These are phyloP conservation scores for Pugionium cornutum DNA, from an alignment of 345 rosid genomes.

Conservation along the genomic window DNA sequence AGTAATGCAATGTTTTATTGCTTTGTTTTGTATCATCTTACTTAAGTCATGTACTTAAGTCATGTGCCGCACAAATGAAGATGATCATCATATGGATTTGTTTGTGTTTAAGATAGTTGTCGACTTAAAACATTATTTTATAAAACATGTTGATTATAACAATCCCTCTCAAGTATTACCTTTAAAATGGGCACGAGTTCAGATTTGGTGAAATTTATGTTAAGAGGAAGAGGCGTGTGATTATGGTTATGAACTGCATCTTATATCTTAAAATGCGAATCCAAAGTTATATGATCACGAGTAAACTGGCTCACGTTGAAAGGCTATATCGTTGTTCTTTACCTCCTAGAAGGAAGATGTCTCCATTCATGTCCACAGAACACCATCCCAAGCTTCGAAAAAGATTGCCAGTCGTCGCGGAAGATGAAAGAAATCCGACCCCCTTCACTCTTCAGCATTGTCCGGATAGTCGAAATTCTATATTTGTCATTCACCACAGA, in stretches of 20 bases:
- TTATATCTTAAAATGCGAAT: constrained; percentile 9
- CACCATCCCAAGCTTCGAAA: no score
- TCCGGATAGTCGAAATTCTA: no score
- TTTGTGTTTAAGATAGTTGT: not conserved
- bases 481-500: no score
- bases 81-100: constrained; percentile 4
- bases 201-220: constrained; percentile 15
- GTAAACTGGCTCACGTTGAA: not conserved
- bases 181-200: not conserved
- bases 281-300: not conserved
- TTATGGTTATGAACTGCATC: constrained; percentile 5
- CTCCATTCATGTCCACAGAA: no score
- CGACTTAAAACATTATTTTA: not conserved
- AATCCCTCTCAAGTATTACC: no score
- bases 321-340: no score
- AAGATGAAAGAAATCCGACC: no score
- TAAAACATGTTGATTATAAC: not conserved
- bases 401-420: no score
- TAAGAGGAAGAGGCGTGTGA: constrained; percentile 10
- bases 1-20: not conserved
- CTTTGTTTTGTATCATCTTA: constrained; percentile 5
- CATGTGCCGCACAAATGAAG: constrained; percentile 12
- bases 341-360: no score
- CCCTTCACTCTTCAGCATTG: no score
- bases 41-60: not conserved